These are phyloP conservation scores for Teratosphaeria zuluensis DNA, from an alignment of 2,329 filamentous ascomycete species.

Conservation along the genomic window DNA sequence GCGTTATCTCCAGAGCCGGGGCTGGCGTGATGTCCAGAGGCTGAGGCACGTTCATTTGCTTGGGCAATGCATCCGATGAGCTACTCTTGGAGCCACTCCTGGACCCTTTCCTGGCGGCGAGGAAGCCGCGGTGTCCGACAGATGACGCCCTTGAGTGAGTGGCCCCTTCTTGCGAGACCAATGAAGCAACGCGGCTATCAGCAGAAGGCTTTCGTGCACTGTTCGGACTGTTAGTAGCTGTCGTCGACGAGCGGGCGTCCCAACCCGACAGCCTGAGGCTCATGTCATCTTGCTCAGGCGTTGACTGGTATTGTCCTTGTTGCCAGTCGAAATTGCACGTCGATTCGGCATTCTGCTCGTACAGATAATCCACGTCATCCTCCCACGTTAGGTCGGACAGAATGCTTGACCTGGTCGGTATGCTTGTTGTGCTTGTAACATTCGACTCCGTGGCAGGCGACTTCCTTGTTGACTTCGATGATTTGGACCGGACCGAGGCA, in stretches of 20 bases:
- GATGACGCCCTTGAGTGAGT: conserved; percentile 15
- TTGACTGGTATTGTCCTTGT: neutral
- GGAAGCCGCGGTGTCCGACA: conserved; percentile 24
- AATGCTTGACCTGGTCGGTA: conserved; percentile 6
- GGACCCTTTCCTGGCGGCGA: conserved; percentile 17
- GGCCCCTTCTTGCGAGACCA: neutral
- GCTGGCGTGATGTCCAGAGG: neutral
- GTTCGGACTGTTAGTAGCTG: neutral
- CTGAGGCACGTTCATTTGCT: neutral
- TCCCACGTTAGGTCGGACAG: conserved; percentile 45
- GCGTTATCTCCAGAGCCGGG: neutral
- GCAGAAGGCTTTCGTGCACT: neutral
- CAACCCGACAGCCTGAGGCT: neutral
- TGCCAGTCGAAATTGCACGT: conserved; percentile 50
- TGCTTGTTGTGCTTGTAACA: conserved; percentile 4
- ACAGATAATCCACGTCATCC: conserved; percentile 53
- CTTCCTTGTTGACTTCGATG: conserved; percentile 3
- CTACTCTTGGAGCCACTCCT: neutral
- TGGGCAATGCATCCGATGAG: neutral
- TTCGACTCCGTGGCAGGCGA: conserved; percentile 2
- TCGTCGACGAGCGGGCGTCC: neutral
- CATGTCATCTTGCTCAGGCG: neutral
- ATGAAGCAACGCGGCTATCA: neutral
- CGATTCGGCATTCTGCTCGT: conserved; percentile 51
- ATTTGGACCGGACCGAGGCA: conserved; percentile 1